A percentile compares a stretch with the other conserved stretches of the same genome.
phyloP scores from a whole-genome alignment of 1,284 basidiomycete species.

The Agroathelia rolfsii region DNA sequence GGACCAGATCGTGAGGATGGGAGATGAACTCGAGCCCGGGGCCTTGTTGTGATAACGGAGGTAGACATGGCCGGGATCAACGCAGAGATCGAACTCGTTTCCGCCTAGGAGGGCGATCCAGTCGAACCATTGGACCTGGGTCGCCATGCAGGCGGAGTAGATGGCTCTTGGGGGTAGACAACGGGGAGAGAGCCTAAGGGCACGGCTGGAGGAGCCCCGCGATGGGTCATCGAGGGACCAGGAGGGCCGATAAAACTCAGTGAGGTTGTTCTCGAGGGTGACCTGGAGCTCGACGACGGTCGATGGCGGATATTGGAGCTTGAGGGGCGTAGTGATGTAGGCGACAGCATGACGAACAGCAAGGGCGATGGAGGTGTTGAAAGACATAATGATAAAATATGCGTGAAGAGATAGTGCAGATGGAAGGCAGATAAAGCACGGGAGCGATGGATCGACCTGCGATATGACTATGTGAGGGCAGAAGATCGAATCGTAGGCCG shows the following conservation, averaged over 20 bases:
- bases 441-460: slow-evolving; percentile 61
- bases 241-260: slow-evolving; percentile 49
- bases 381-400: slow-evolving; percentile 28
- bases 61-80: slow-evolving; percentile 67
- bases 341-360: slow-evolving; percentile 62
- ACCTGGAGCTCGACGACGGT: slow-evolving; percentile 59
- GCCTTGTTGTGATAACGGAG: slow-evolving; percentile 41
- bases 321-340: slow-evolving; percentile 58
- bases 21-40: slow-evolving; percentile 22
- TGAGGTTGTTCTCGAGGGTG: slow-evolving; percentile 60
- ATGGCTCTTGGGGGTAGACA: slow-evolving; percentile 59
- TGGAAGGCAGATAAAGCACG: slow-evolving; percentile 19
- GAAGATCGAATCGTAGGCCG: slow-evolving; percentile 9
- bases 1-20: slow-evolving; percentile 57
- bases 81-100: slow-evolving; percentile 64
- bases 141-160: slow-evolving; percentile 55
- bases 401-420: slow-evolving; percentile 4
- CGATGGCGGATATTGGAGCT: slow-evolving; percentile 40
- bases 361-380: slow-evolving; percentile 42
- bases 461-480: slow-evolving; percentile 31
- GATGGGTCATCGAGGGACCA: slow-evolving; percentile 57
- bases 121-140: slow-evolving; percentile 65
- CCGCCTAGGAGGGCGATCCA: slow-evolving; percentile 63
- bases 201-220: slow-evolving; percentile 59
- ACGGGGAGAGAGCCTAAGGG: slow-evolving; percentile 59